Evolutionary conservation across 192 early-diverging fungal genomes (phyloP).

Genomic region (Physocladia obscura): DNA sequence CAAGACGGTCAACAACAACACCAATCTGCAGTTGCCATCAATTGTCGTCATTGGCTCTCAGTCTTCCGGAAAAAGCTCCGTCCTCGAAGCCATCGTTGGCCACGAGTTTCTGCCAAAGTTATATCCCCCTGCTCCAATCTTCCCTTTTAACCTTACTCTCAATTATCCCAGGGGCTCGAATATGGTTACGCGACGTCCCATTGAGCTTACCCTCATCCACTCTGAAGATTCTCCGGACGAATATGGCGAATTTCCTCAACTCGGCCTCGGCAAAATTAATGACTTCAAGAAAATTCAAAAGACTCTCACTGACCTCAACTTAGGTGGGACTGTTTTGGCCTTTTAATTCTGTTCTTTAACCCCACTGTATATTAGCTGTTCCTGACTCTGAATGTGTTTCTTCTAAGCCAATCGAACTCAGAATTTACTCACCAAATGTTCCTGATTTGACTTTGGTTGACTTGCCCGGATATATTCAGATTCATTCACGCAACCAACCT

Average conservation of each 20-base stretch:
- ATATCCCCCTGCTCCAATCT: neutral
- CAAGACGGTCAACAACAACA: conserved; percentile 72
- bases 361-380: conserved; percentile 58
- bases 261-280: conserved; percentile 76
- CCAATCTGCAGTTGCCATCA: conserved; percentile 80
- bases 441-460: conserved; percentile 95
- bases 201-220: conserved; percentile 96
- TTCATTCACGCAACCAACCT: conserved; percentile 95
- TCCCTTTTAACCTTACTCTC: neutral
- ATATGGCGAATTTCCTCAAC: conserved; percentile 55
- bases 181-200: conserved; percentile 94
- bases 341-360: neutral
- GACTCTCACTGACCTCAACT: conserved; percentile 91
- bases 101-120: conserved; percentile 94
- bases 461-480: conserved; percentile 94
- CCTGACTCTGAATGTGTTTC: conserved; percentile 93
- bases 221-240: conserved; percentile 60
- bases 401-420: conserved; percentile 89
- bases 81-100: conserved; percentile 94
- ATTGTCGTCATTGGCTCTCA: conserved; percentile 59
- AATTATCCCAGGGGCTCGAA: conserved; percentile 61
- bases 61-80: conserved; percentile 85
- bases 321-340: conserved; percentile 35
- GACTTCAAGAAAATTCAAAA: conserved; percentile 89
- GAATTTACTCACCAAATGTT: conserved; percentile 94